Evolutionary conservation across 257 asterid species (phyloP).

Genomic region (Haberlea rhodopensis): DNA sequence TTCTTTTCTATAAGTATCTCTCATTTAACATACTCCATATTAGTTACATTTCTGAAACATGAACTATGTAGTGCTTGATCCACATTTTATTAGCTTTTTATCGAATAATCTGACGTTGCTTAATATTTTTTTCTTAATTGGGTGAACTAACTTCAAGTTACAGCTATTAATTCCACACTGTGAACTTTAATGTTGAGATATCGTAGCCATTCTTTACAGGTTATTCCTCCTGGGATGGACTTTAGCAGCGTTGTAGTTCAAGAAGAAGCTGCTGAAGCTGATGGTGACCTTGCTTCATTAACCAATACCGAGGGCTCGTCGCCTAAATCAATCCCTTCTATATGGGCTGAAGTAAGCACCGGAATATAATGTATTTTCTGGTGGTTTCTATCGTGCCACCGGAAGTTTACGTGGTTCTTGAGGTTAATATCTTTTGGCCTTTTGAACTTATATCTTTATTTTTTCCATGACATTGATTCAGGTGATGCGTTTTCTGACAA

Average conservation of each 20-base stretch:
- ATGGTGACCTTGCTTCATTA: constrained; percentile 53
- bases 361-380: background rate
- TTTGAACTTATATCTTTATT: background rate
- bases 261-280: constrained; percentile 59
- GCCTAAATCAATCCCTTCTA: constrained; percentile 66
- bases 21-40: background rate
- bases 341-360: constrained; percentile 73
- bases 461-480: constrained; percentile 16
- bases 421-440: background rate
- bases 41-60: background rate
- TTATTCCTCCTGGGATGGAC: constrained; percentile 92
- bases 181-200: background rate
- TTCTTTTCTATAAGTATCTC: background rate
- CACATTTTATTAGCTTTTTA: background rate
- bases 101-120: background rate
- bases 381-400: background rate
- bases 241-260: constrained; percentile 67
- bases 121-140: background rate
- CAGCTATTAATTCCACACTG: background rate
- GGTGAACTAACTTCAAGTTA: background rate
- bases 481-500: constrained; percentile 78
- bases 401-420: background rate
- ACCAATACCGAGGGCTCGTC: constrained; percentile 56
- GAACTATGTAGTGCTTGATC: background rate
- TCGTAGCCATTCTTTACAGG: constrained; percentile 37